Percentiles rank a stretch among this genome's conserved stretches.
Evolutionary conservation across 306 rosid genomes (phyloP).

Genomic region (Medicago ruthenica): DNA sequence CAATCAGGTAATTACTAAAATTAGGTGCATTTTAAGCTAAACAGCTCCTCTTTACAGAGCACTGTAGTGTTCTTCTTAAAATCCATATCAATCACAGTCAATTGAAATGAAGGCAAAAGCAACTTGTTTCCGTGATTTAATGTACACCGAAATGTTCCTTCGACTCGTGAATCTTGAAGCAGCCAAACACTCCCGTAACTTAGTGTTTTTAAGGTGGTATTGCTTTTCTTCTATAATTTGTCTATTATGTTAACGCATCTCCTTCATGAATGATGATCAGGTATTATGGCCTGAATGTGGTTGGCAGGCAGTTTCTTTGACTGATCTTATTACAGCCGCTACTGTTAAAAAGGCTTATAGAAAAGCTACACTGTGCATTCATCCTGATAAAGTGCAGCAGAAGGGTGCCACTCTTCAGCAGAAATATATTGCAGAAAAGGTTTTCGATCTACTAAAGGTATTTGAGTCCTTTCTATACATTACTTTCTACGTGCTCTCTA

Average conservation of each 20-base stretch:
- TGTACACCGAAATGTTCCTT: no score
- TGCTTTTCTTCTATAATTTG: no score
- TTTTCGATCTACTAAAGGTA: constrained; percentile 97
- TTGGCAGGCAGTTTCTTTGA: constrained; percentile 94
- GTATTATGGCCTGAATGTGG: constrained; percentile 98
- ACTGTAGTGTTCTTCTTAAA: no score
- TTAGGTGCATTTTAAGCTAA: no score
- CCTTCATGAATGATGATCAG: constrained; percentile 59
- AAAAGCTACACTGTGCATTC: constrained; percentile 95
- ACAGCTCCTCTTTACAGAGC: no score
- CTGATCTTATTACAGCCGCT: constrained; percentile 78
- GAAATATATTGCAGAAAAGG: constrained; percentile 93
- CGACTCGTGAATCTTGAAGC: no score
- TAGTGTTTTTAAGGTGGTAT: no score
- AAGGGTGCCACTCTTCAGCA: constrained; percentile 97
- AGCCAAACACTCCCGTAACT: no score
- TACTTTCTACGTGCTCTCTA: not conserved
- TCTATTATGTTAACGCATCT: constrained; percentile 15
- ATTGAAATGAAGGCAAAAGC: no score
- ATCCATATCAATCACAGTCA: no score
- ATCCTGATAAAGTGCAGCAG: constrained; percentile 99
- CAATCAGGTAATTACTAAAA: no score
- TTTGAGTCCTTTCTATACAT: constrained; percentile 14
- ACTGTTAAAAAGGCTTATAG: constrained; percentile 85
- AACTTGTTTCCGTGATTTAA: no score